Base-by-base conservation (phyloP, 2,329 filamentous ascomycete species). In the Aspergillus transmontanensis region DNA sequence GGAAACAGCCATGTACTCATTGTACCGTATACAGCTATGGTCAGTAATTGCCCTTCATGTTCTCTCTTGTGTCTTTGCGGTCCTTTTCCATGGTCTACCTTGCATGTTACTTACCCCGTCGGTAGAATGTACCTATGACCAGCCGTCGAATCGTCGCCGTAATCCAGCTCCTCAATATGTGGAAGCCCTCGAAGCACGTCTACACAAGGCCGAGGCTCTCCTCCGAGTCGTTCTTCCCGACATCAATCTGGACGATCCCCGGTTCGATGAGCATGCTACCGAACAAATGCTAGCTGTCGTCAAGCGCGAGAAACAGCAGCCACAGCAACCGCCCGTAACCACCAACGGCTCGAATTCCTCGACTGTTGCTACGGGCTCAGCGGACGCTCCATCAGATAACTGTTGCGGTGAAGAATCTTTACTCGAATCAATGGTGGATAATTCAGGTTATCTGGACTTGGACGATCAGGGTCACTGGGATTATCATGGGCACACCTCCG, bases 11-110 rank as follows among this genome's bases (percentile, higher is more conserved):
- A 11, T 95, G 92, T 79, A 97, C 94, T 0, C 95, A 98, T 79
- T 99, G 95, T 78, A 96, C 94, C 12, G 93, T 98, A 57, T 99
- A 99, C 79, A 97, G 93, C 76, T 99, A 99, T 83, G 94, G 95
- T 97, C 85, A 75, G 85, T 71, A 46, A 16, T 36, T 36, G 12
- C 32, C 45, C 34, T 14, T 16, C 46, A n/a, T 7, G 30, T 12
- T n/a, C 21, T n/a, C 28, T 19, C n/a, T 21, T 26, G 32, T 46
- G n/a, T 26, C 10, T 23, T 46, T 23, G n/a, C 4, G 3, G n/a
- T 6, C n/a, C 6, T 14, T 14, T 23, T 10, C 43, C n/a, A n/a
- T n/a, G n/a, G 5, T 7, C n/a, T n/a, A n/a, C 41, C 41, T 6
- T 9, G 32, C 23, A 39, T 26, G 11, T 28, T 14, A 36, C 41